phyloP scores from a whole-genome alignment of 2,329 filamentous ascomycete genomes.

The Cytospora paraplurivora region DNA sequence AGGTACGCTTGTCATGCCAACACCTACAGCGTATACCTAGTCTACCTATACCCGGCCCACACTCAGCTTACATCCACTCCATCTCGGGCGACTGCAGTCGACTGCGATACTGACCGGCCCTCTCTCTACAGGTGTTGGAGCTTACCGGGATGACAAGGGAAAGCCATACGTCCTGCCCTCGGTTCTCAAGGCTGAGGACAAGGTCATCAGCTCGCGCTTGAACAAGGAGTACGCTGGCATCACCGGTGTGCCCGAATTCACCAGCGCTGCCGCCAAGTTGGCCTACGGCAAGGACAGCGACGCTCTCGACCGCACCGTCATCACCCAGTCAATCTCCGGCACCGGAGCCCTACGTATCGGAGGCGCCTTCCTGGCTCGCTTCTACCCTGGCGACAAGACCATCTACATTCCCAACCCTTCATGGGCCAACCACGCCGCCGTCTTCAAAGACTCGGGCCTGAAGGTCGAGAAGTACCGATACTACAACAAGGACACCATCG shows the following conservation, averaged over 20 bases:
- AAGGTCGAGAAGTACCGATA: slow-evolving; percentile 95
- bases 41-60: slow-evolving; percentile 16
- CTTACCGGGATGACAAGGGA: slow-evolving; percentile 96
- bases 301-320: slow-evolving; percentile 77
- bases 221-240: slow-evolving; percentile 99
- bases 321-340: slow-evolving; percentile 97
- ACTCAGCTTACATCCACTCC: slow-evolving; percentile 9
- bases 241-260: slow-evolving; percentile 93
- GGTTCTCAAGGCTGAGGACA: slow-evolving; percentile 84
- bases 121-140: slow-evolving; percentile 72
- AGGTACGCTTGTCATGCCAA: slow-evolving; percentile 53
- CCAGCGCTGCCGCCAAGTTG: slow-evolving; percentile 84
- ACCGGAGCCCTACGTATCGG: slow-evolving; percentile 95
- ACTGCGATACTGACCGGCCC: slow-evolving; percentile 16
- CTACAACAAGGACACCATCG: slow-evolving; percentile 99
- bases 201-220: slow-evolving; percentile 73
- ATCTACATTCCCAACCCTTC: slow-evolving; percentile 96
- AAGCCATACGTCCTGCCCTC: slow-evolving; percentile 98
- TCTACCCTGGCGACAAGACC: slow-evolving; percentile 64
- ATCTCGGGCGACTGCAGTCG: slow-evolving; percentile 2
- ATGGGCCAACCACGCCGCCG: slow-evolving; percentile 97
- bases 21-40: slow-evolving; percentile 11
- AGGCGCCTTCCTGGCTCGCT: slow-evolving; percentile 54
- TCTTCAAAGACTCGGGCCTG: slow-evolving; percentile 92
- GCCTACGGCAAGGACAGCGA: slow-evolving; percentile 84